Evolutionary conservation across 2,329 filamentous ascomycete genomes (phyloP).

Genomic region (Colletotrichum sp.): DNA sequence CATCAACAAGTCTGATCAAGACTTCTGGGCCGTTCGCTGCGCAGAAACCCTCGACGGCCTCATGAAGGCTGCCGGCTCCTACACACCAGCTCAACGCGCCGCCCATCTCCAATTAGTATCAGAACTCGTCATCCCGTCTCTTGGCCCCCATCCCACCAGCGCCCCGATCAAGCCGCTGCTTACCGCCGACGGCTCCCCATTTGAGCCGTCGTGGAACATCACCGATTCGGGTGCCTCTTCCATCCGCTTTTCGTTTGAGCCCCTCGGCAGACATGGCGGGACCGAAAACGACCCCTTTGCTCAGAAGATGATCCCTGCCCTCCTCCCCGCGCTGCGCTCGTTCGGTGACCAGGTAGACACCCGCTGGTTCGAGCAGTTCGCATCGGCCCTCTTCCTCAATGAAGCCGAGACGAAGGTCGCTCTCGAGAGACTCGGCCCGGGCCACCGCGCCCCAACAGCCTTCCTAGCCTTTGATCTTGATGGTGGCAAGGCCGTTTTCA

Average conservation of each 20-base stretch:
- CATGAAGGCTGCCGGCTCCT: conserved; percentile 19
- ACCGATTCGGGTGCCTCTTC: conserved; percentile 19
- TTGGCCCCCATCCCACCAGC: conserved; percentile 11
- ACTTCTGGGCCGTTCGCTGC: conserved; percentile 20
- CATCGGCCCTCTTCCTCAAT: conserved; percentile 24
- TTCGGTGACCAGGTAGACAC: conserved; percentile 10
- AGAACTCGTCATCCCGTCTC: conserved; percentile 19
- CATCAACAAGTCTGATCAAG: conserved; percentile 13
- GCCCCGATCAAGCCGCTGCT: conserved; percentile 16
- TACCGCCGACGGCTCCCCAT: conserved; percentile 19
- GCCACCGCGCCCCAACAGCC: conserved; percentile 26
- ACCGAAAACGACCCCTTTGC: conserved; percentile 16
- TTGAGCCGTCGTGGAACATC: conserved; percentile 21
- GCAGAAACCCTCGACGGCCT: conserved; percentile 15
- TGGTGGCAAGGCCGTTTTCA: conserved; percentile 23
- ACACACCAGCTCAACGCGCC: conserved; percentile 13
- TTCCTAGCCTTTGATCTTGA: conserved; percentile 31
- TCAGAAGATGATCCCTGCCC: conserved; percentile 15
- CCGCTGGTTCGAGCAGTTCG: conserved; percentile 27
- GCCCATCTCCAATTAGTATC: conserved; percentile 15
- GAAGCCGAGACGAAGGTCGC: conserved; percentile 17
- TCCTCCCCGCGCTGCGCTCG: conserved; percentile 15
- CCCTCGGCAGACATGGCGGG: conserved; percentile 19
- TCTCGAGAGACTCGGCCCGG: conserved; percentile 17
- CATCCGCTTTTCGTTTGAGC: conserved; percentile 23